Conservation (phyloP, 192 early-diverging fungal genomes). For the Linnemannia schmuckeri region DNA sequence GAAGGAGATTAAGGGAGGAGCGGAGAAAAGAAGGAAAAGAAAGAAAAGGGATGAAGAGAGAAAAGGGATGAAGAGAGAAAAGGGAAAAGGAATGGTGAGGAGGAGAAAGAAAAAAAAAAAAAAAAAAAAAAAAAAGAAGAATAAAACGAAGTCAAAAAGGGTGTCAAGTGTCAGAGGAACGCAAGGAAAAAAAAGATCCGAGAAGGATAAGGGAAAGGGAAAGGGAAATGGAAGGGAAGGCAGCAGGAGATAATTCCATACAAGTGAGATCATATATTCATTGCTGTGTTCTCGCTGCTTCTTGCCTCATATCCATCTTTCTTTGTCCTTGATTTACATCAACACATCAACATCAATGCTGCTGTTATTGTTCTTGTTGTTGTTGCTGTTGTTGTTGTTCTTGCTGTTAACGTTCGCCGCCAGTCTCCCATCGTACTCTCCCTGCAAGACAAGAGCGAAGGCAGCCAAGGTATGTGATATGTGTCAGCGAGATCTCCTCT, state of each 20-base stretch:
- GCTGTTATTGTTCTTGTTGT: too few relatives aligned
- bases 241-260: too few relatives aligned
- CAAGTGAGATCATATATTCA: too few relatives aligned
- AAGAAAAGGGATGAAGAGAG: neutral
- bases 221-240: too few relatives aligned
- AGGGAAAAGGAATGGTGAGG: neutral
- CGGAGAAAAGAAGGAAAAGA: neutral
- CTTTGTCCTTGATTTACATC: too few relatives aligned
- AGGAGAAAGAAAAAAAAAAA: neutral
- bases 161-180: neutral
- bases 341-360: too few relatives aligned
- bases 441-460: neutral
- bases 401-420: too few relatives aligned
- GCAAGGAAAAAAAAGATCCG: neutral
- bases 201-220: neutral
- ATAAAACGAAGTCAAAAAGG: slow-evolving; percentile 4
- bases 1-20: neutral
- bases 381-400: too few relatives aligned
- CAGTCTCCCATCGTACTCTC: neutral
- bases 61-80: neutral
- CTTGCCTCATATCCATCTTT: too few relatives aligned
- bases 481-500: neutral
- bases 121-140: neutral
- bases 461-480: neutral
- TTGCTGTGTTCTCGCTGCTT: too few relatives aligned